Percentiles rank a stretch among this genome's conserved stretches.
Evolutionary conservation across 345 rosid genomes (phyloP).

Genomic region (Abelmoschus esculentus): DNA sequence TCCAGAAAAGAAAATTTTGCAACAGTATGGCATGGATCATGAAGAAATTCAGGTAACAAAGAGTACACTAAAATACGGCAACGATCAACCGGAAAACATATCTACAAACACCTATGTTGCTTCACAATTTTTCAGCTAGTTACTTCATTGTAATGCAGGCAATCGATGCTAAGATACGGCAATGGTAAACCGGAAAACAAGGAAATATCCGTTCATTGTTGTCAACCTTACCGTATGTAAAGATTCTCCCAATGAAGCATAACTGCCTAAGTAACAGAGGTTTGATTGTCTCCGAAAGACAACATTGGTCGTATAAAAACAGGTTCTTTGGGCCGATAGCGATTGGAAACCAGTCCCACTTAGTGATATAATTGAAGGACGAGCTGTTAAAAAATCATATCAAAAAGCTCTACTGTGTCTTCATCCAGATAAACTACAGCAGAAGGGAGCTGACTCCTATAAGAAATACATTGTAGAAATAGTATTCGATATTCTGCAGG

Average conservation of each 20-base stretch:
- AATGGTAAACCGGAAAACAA: slow-evolving; percentile 77
- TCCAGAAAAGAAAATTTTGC: slow-evolving; percentile 30
- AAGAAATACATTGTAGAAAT: slow-evolving; percentile 68
- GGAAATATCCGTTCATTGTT: slow-evolving; percentile 84
- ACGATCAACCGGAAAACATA: not conserved
- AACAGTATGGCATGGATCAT: slow-evolving; percentile 21
- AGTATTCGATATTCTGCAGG: slow-evolving; percentile 78
- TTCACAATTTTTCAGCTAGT: not conserved
- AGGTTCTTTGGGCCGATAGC: slow-evolving; percentile 84
- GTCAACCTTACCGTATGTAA: slow-evolving; percentile 84
- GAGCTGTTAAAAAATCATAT: slow-evolving; percentile 70
- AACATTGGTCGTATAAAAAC: not conserved
- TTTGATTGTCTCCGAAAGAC: too few species aligned
- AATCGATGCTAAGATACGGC: slow-evolving; percentile 53
- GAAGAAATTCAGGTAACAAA: slow-evolving; percentile 45
- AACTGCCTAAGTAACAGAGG: too few species aligned
- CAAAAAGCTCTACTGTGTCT: slow-evolving; percentile 80
- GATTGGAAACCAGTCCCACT: slow-evolving; percentile 92
- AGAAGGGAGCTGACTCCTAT: slow-evolving; percentile 62
- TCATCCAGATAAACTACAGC: slow-evolving; percentile 95
- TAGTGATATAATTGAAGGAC: slow-evolving; percentile 76
- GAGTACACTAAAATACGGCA: not conserved
- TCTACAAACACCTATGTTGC: not conserved
- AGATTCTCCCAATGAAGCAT: slow-evolving; percentile 10
- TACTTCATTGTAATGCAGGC: slow-evolving; percentile 32